These are phyloP conservation scores for Eragrostis tef DNA, from an alignment of 202 grass and related monocot genomes.

Conservation along the genomic window DNA sequence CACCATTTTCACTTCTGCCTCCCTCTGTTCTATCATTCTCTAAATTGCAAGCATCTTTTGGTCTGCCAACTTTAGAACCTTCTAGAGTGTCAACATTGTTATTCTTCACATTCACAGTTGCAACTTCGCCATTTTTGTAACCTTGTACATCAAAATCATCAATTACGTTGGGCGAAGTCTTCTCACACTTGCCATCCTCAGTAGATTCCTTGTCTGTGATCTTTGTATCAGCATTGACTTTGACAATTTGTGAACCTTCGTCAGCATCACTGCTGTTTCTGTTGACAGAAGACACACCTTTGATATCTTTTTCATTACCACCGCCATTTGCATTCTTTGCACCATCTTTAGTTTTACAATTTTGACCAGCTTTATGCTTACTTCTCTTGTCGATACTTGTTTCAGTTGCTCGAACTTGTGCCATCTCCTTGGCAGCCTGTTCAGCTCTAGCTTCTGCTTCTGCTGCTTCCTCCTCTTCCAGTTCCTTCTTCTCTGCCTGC, in stretches of 20 bases:
- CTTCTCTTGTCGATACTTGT: constrained; percentile 24
- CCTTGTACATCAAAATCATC: background rate
- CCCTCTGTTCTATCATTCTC: constrained; percentile 21
- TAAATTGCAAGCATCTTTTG: background rate
- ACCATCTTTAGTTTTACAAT: constrained; percentile 17
- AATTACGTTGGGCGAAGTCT: background rate
- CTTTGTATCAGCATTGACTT: background rate
- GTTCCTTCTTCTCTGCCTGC: constrained; percentile 57
- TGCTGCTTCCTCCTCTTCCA: constrained; percentile 53
- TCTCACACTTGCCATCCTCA: constrained; percentile 18
- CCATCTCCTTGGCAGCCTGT: constrained; percentile 25
- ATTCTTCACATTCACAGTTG: background rate
- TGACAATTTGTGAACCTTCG: constrained; percentile 24
- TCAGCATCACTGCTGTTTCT: constrained; percentile 13
- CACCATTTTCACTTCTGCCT: constrained; percentile 3
- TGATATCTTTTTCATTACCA: background rate
- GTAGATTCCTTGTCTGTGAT: background rate
- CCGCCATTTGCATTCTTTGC: constrained; percentile 18
- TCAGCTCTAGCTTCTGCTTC: constrained; percentile 50
- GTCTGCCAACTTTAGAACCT: constrained; percentile 35
- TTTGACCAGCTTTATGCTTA: constrained; percentile 24
- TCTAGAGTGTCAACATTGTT: background rate
- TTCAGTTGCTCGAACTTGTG: constrained; percentile 36
- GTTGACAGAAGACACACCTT: constrained; percentile 15
- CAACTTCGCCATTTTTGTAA: constrained; percentile 22